A percentile compares a stretch with the other conserved stretches of the same genome.
Evolutionary conservation across 2,329 filamentous ascomycete species (phyloP).

Genomic region (Fusarium sp.): DNA sequence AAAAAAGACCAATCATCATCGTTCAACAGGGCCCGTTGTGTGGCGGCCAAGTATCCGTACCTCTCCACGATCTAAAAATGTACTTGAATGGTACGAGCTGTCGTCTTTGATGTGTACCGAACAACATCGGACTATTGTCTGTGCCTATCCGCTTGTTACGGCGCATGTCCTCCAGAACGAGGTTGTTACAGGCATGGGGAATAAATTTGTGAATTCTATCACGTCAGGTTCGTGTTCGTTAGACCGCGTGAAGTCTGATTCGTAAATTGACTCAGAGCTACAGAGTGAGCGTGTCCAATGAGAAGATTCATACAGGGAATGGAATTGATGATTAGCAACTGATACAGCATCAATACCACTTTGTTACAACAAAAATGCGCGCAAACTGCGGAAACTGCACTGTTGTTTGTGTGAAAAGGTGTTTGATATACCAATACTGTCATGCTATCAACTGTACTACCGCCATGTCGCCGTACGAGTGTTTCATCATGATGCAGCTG

Average conservation of each 20-base stretch:
- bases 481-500: conserved; percentile 36
- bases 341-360: conserved; percentile 27
- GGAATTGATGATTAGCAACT: conserved; percentile 26
- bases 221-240: conserved; percentile 20
- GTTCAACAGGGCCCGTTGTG: conserved; percentile 42
- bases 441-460: conserved; percentile 23
- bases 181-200: conserved; percentile 5
- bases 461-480: conserved; percentile 15
- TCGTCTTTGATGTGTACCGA: conserved; percentile 15
- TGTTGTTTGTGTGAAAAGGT: conserved; percentile 27
- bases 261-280: conserved; percentile 35
- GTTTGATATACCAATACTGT: conserved; percentile 36
- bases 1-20: conserved; percentile 43
- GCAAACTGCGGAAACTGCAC: conserved; percentile 31
- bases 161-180: conserved; percentile 12
- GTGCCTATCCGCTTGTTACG: conserved; percentile 23
- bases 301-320: conserved; percentile 29
- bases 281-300: conserved; percentile 36
- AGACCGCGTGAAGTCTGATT: conserved; percentile 29
- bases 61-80: conserved; percentile 17
- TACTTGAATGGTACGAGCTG: conserved; percentile 26
- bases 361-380: conserved; percentile 30
- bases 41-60: conserved; percentile 36
- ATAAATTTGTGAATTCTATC: conserved; percentile 23
- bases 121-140: conserved; percentile 17